Base-by-base conservation (phyloP, 768 basidiomycete genomes). In the Suillus brevipes region DNA sequence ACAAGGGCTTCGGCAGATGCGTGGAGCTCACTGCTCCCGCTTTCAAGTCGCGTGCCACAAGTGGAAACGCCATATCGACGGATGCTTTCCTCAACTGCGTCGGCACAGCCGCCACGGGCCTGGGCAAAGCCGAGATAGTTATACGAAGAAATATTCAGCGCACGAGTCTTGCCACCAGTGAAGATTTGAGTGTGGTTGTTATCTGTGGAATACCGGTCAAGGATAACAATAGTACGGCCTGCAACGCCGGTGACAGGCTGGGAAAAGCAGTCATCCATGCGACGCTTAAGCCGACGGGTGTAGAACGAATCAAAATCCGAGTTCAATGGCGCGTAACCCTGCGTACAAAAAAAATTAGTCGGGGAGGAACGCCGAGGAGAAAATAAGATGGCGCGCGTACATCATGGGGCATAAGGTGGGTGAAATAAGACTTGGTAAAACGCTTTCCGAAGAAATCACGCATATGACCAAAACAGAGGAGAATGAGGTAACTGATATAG, bases 291-390 rank as follows among this genome's bases (percentile, higher is more conserved):
- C 3, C 96, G 91, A 59, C 97, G 94, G 65, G 95, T 97, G 83
- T 98, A 99, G 81, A 99, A 99, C 9, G 97, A 99, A 77, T 99
- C 97, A 70, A 98, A 99, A 76, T 98, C 97, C 13, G 95, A 97
- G 79, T 94, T 97, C 66, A 99, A 84, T 8, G 97, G 93, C 3
- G 96, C 97, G 73, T 97, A 96, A 65, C 97, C 97, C 95, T 98
- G 76, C 50, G 18, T 60, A 18, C 57, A 60, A 36, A 60, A 28
- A 38, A 37, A 63, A 38, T 60, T 5, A 18, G 53, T 65, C 63
- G 60, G 25, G 25, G 8, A 67, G 4, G 18, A 9, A 31, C 9
- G 31, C 31, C 13, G 31, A 55, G 20, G 60, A 53, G 3, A 3
- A 38, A 40, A 58, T n/a, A 42, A 49, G 63, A 38, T 1, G 9